Evolutionary conservation across 2,329 filamentous ascomycete genomes (phyloP).

Genomic region (Colletotrichum magnum): DNA sequence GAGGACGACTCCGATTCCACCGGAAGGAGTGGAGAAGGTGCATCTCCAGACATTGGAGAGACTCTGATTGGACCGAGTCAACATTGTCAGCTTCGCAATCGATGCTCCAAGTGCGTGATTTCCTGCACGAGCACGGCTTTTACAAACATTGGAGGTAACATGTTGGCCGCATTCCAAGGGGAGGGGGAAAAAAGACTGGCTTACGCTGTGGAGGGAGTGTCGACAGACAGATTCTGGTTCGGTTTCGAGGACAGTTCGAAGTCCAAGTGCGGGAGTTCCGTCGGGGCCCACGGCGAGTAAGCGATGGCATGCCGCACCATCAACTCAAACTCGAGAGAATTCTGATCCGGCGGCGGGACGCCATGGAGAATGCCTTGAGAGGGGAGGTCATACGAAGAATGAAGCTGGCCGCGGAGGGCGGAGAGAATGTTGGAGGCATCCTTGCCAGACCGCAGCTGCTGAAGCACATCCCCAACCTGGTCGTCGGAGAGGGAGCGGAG

Average conservation of each 20-base stretch:
- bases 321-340: slow-evolving; percentile 28
- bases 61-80: neutral
- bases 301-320: slow-evolving; percentile 31
- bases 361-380: slow-evolving; percentile 8
- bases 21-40: slow-evolving; percentile 1
- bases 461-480: slow-evolving; percentile 15
- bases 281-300: slow-evolving; percentile 29
- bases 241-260: neutral
- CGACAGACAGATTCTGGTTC: neutral
- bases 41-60: slow-evolving; percentile 18
- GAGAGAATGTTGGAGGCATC: slow-evolving; percentile 24
- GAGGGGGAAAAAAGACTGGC: neutral
- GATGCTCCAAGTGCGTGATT: too few species aligned
- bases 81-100: neutral
- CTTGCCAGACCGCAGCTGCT: slow-evolving; percentile 13
- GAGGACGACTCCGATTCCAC: neutral
- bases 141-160: too few species aligned
- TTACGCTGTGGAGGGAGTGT: slow-evolving; percentile 13
- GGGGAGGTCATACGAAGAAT: neutral
- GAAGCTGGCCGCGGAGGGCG: neutral
- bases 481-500: slow-evolving; percentile 22
- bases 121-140: too few species aligned
- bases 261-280: slow-evolving; percentile 17
- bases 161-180: neutral
- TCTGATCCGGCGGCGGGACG: slow-evolving; percentile 14